Percentiles rank a stretch among this genome's conserved stretches.
These are phyloP conservation scores for Ammopiptanthus mongolicus DNA, from an alignment of 306 rosid species.

Conservation along the genomic window DNA sequence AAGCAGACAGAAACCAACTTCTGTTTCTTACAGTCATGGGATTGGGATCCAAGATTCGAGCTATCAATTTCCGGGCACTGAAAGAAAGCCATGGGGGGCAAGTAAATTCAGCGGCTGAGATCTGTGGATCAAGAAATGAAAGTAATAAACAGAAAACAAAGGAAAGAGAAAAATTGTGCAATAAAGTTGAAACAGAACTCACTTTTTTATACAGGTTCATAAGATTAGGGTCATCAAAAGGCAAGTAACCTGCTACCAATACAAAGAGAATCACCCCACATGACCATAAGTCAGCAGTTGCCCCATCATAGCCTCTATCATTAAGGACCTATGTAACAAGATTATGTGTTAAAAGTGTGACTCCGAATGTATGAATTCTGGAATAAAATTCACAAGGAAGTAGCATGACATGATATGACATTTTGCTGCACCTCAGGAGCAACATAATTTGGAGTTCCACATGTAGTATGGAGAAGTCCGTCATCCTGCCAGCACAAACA, in stretches of 20 bases:
- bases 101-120: conserved; percentile 84
- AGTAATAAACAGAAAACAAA: conserved; percentile 21
- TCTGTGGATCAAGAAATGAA: conserved; percentile 54
- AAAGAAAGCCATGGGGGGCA: conserved; percentile 97
- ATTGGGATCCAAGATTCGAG: conserved; percentile 88
- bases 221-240: conserved; percentile 90
- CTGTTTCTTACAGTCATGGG: conserved; percentile 71
- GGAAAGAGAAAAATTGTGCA: neutral
- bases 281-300: conserved; percentile 96
- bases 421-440: conserved; percentile 83
- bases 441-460: conserved; percentile 98
- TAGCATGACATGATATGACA: conserved; percentile 9
- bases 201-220: conserved; percentile 85
- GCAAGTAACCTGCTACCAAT: conserved; percentile 98
- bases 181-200: conserved; percentile 30
- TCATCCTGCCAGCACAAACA: conserved; percentile 61
- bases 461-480: conserved; percentile 95
- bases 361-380: neutral
- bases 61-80: conserved; percentile 82
- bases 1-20: conserved; percentile 1
- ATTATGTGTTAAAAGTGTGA: conserved; percentile 16
- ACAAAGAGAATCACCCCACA: conserved; percentile 99
- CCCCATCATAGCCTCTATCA: conserved; percentile 94
- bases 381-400: neutral
- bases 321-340: conserved; percentile 67